Base-by-base conservation (phyloP, 163 green algal genomes). In the Scenedesmus sp. region DNA sequence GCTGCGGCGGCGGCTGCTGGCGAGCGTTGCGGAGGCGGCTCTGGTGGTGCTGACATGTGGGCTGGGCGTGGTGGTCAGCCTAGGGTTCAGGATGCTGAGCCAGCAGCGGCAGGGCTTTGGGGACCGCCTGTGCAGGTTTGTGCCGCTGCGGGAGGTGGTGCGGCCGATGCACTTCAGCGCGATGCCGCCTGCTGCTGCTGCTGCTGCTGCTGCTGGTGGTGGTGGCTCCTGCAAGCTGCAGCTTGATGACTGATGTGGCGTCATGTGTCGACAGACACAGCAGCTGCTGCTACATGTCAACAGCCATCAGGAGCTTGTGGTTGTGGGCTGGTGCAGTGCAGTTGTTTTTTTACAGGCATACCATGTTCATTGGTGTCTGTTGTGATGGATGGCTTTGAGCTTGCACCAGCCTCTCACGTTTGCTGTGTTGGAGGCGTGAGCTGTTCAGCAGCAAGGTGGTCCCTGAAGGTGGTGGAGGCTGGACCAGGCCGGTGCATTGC, bases 81-180 rank as follows among this genome's bases (percentile, higher is more conserved):
- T 90, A 18, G 26, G 37, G 46, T 90, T 59, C 40, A 56, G 72
- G 40, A 20, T 85, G 70, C 70, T 84, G 85, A 90, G 49, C 42
- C 30, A 49, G 70, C 44, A 84, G 72, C 85, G 72, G 72, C 85
- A 90, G 44, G 81, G 85, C 49, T 90, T 90, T 84, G 85, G 33
- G 35, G 85, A 90, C 30, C 76, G 85, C 33, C 35, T 90, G 46
- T 40, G 78, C 33, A 59, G 78, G 70, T 37, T 90, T 22, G 46
- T 78, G 46, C 85, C 85, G 30, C 43, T 85, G 72, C 7, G 33
- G 46, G 85, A 85, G 46, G 85, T 90, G 18, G 85, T 90, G 33
- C 46, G 72, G 49, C 49, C 72, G 18, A 90, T 90, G 85, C 70
- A 78, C 46, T 90, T 90, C 49, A 90, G 40, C 22, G 9, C 15